These are phyloP conservation scores for Penicillium decumbens DNA, from an alignment of 2,329 filamentous ascomycete genomes.

Conservation along the genomic window DNA sequence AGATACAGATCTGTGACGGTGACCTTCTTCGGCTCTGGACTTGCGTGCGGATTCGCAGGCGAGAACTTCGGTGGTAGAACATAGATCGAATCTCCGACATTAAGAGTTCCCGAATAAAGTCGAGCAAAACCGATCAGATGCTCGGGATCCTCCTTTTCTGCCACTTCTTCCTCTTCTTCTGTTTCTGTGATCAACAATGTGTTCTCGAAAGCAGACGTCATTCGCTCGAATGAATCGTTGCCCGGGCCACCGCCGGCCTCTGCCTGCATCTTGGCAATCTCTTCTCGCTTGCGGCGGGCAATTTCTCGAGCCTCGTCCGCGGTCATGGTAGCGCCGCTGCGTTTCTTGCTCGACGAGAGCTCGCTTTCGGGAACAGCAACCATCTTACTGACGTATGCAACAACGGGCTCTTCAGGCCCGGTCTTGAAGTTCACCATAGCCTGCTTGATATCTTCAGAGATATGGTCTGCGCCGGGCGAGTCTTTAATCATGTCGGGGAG, in stretches of 20 bases:
- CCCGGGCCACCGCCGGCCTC: constrained; percentile 43
- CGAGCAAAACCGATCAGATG: constrained; percentile 92
- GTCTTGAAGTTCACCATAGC: constrained; percentile 79
- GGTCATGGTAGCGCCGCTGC: constrained; percentile 65
- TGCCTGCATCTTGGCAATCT: constrained; percentile 75
- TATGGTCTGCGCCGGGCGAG: constrained; percentile 69
- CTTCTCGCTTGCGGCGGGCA: constrained; percentile 80
- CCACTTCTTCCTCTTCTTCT: constrained; percentile 47
- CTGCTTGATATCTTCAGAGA: constrained; percentile 65
- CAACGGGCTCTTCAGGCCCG: constrained; percentile 66
- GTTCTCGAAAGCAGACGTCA: constrained; percentile 59
- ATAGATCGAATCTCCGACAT: constrained; percentile 84
- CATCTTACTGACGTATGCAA: constrained; percentile 98
- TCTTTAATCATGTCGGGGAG: constrained; percentile 73
- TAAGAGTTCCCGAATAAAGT: constrained; percentile 84
- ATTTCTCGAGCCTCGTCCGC: constrained; percentile 87
- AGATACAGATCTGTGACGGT: constrained; percentile 86
- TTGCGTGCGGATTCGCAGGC: constrained; percentile 67
- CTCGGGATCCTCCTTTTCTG: constrained; percentile 67
- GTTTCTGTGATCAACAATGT: constrained; percentile 52
- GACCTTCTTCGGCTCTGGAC: constrained; percentile 72
- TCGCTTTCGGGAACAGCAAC: constrained; percentile 91
- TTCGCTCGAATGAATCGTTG: constrained; percentile 50
- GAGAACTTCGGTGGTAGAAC: constrained; percentile 91
- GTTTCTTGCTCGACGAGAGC: constrained; percentile 72